Base-by-base conservation (phyloP, 1,139 yeast genomes). In the Hyphopichia khmerensis region DNA sequence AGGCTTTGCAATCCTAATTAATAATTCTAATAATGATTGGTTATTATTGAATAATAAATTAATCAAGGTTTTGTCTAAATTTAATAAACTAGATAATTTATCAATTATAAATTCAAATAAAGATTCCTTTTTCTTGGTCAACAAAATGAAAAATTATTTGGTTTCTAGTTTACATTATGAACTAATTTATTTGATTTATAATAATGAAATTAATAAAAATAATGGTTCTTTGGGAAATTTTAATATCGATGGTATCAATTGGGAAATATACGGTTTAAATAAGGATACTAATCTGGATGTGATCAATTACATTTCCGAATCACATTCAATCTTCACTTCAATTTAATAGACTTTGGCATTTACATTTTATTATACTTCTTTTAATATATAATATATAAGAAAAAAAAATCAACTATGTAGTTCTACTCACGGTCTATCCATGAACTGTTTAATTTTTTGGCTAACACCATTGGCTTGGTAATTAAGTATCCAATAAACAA, bases 381-480 rank as follows among this genome's bases (percentile, higher is more conserved):
- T 34, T 10, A 34, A 21, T 21, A 21, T 21, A 21, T 21, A 17
- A 9, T 17, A 33, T 33, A 6, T 33, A 17, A 5, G 14, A 10
- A 14, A 4, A 10, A 30, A 10, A 10, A 27, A n/a, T n/a, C n/a
- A n/a, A n/a, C n/a, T n/a, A n/a, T 31, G 11, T 31, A 21, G 24
- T 21, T 21, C n/a, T 30, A 30, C 9, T 30, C 15, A 17, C 41
- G 35, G 45, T 64, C 65, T 10, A 67, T 47, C 75, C 75, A 69
- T 39, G 56, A 51, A 18, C 55, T 55, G 39, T 65, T 65, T 45
- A 82, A 59, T 47, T 68, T 75, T 49, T 77, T 83, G 17, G 69
- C 61, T 24, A 62, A 64, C 2, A 82, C 89, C 64, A 79, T 66
- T n/a, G 91, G 90, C 43, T 75, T 76, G 29, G 82, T 64, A 13